Evolutionary conservation across 1,284 basidiomycete genomes (phyloP).

Genomic region (Veloporphyrellus conicus): DNA sequence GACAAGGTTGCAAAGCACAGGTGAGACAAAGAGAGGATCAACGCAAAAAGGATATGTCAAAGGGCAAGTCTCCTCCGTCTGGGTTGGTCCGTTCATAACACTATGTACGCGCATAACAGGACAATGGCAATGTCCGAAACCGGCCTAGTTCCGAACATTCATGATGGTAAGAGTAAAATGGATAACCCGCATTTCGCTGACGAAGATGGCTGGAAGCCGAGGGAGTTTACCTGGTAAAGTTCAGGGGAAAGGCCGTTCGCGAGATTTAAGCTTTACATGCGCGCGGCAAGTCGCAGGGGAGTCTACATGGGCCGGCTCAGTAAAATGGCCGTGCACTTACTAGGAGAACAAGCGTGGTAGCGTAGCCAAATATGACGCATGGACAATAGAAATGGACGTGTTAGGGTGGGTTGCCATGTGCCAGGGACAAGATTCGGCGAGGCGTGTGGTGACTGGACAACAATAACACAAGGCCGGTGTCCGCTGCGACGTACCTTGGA

Average conservation of each 20-base stretch:
- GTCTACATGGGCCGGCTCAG: constrained; percentile 5
- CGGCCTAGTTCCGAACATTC: constrained; percentile 32
- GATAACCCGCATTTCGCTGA: constrained; percentile 21
- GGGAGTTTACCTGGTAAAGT: constrained; percentile 4
- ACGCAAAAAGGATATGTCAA: constrained; percentile 17
- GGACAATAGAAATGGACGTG: constrained; percentile 26
- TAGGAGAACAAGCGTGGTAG: constrained; percentile 6
- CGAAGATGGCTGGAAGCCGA: constrained; percentile 7
- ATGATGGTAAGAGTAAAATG: constrained; percentile 11
- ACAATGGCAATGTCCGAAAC: constrained; percentile 37
- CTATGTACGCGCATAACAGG: constrained; percentile 19
- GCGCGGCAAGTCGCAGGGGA: constrained; percentile 7
- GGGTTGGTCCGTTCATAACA: constrained; percentile 17
- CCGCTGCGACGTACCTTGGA: constrained; percentile 32
- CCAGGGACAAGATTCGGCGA: constrained; percentile 2
- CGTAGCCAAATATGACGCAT: constrained; percentile 11
- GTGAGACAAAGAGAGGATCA: constrained; percentile 28
- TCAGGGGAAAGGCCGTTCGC: constrained; percentile 11
- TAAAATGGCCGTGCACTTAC: constrained; percentile 12
- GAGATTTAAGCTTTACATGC: constrained; percentile 17
- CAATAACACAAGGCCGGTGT: constrained; percentile 23
- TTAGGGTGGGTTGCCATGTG: constrained; percentile 19
- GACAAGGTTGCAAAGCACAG: constrained; percentile 23
- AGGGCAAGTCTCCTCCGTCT: constrained; percentile 6
- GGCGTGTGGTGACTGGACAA: constrained; percentile 13